Base-by-base conservation (phyloP, 1,139 yeast species). In the Suhomyces maxii region DNA sequence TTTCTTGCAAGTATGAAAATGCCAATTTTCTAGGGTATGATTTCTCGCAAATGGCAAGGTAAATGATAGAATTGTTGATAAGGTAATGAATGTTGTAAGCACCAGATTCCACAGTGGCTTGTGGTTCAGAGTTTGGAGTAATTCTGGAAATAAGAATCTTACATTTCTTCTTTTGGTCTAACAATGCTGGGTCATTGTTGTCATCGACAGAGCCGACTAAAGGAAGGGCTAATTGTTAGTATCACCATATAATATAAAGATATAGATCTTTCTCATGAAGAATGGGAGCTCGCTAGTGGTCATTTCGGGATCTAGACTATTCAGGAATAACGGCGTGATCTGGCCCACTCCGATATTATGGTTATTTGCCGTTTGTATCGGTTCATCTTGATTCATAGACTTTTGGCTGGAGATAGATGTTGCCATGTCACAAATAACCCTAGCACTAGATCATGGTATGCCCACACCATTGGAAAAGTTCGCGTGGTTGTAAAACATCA, bases 141-240 rank as follows among this genome's bases (percentile, higher is more conserved):
- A 93, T 80, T 59, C 95, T 78, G 41, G 86, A 76, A 42, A 90
- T 79, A 46, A 93, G 76, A 50, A 86, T 72, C 69, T 93, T 91
- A 57, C 90, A 82, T 65, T 89, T 89, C 64, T 86, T 83, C 77
- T 91, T 91, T 63, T 89, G 93, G 50, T 89, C 95, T 37, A 75
- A 64, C 45, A 91, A 72, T 11, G 73, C 69, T 4, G 76, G 67
- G 48, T 72, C 76, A 44, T 76, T 77, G 53, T 84, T 86, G 56
- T 90, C 96, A 60, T 91, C 98, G 12, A 89, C 93, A 1, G 96
- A 87, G n/a, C 96, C 96, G 52, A 95, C 84, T 48, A 91, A 76
- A 14, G 98, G 97, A 49, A 90, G 83, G 3, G 93, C 93, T 83
- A 40, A 12, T 26, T 2, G 59, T 60, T 56, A 61, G 62, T 55